These are phyloP conservation scores for Saccharomycopsis olivae DNA, from an alignment of 805 yeast genomes.

Conservation along the genomic window DNA sequence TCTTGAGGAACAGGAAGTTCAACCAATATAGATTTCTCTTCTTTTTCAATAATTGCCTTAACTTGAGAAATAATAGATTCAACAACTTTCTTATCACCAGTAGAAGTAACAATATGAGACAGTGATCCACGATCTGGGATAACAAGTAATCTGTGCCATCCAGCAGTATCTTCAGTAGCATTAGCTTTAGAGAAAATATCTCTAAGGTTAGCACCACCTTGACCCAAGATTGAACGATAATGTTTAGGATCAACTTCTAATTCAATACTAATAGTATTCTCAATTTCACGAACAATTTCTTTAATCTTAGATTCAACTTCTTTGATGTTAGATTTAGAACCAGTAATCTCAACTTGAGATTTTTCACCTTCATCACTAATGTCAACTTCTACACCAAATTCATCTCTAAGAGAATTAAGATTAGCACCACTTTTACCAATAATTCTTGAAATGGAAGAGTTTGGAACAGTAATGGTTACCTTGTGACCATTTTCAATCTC, in stretches of 20 bases:
- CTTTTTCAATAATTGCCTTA: slow-evolving; percentile 48
- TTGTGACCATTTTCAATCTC: slow-evolving; percentile 79
- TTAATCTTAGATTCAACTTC: slow-evolving; percentile 58
- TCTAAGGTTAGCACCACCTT: slow-evolving; percentile 61
- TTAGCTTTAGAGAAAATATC: slow-evolving; percentile 75
- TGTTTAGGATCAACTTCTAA: slow-evolving; percentile 63
- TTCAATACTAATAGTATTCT: slow-evolving; percentile 47
- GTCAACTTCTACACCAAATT: slow-evolving; percentile 41
- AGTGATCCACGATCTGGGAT: slow-evolving; percentile 62
- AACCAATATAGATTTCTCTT: slow-evolving; percentile 47
- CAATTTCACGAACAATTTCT: slow-evolving; percentile 51
- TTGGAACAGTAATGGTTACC: slow-evolving; percentile 54
- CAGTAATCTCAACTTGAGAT: slow-evolving; percentile 55
- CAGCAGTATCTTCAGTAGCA: slow-evolving; percentile 41
- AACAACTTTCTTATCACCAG: slow-evolving; percentile 72
- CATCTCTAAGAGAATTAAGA: slow-evolving; percentile 69
- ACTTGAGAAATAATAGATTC: slow-evolving; percentile 54
- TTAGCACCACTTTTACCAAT: slow-evolving; percentile 86
- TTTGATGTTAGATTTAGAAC: slow-evolving; percentile 65
- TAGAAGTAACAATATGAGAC: slow-evolving; percentile 44
- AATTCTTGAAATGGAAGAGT: slow-evolving; percentile 66
- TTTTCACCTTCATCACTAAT: slow-evolving; percentile 33
- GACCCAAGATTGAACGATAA: slow-evolving; percentile 70
- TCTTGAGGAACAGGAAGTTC: slow-evolving; percentile 53
- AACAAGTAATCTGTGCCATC: slow-evolving; percentile 45